A percentile compares a stretch with the other conserved stretches of the same genome.
phyloP scores from a whole-genome alignment of 192 early-diverging fungal genomes.

The Funneliformis geosporum region DNA sequence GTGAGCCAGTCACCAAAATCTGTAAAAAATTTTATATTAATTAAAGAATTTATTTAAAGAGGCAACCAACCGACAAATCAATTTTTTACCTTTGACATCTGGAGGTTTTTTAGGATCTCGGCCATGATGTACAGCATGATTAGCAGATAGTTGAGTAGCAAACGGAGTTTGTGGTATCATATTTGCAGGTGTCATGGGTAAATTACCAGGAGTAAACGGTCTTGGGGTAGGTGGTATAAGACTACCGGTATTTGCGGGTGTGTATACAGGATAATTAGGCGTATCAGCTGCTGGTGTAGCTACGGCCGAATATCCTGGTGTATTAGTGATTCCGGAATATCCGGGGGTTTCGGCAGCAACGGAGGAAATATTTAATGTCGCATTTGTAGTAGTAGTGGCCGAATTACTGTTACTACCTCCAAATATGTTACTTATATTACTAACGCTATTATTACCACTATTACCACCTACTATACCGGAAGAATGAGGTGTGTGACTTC shows the following conservation, averaged over 20 bases:
- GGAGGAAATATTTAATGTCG: constrained; percentile 27
- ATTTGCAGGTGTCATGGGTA: constrained; percentile 51
- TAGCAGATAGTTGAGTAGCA: constrained; percentile 41
- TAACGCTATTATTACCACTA: constrained; percentile 51
- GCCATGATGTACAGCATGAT: constrained; percentile 50
- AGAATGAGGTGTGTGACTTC: constrained; percentile 54
- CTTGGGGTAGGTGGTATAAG: constrained; percentile 35
- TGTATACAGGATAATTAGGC: constrained; percentile 40
- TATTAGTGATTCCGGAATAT: too few relatives aligned
- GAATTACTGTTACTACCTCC: neutral
- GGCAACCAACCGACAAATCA: neutral
- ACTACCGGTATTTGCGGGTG: constrained; percentile 36
- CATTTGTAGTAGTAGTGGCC: constrained; percentile 7
- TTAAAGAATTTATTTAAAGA: neutral
- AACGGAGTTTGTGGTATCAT: constrained; percentile 46
- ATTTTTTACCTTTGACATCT: neutral
- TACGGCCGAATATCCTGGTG: constrained; percentile 36
- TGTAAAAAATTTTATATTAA: neutral
- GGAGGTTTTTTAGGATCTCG: neutral
- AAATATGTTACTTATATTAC: neutral
- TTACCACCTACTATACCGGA: constrained; percentile 47
- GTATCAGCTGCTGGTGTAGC: constrained; percentile 50
- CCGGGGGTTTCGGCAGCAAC: constrained; percentile 35
- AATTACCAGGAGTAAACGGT: constrained; percentile 45
- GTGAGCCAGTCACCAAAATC: constrained; percentile 52